These are phyloP conservation scores for Sphaerobolus stellatus DNA, from an alignment of 1,284 basidiomycete species.

Conservation along the genomic window DNA sequence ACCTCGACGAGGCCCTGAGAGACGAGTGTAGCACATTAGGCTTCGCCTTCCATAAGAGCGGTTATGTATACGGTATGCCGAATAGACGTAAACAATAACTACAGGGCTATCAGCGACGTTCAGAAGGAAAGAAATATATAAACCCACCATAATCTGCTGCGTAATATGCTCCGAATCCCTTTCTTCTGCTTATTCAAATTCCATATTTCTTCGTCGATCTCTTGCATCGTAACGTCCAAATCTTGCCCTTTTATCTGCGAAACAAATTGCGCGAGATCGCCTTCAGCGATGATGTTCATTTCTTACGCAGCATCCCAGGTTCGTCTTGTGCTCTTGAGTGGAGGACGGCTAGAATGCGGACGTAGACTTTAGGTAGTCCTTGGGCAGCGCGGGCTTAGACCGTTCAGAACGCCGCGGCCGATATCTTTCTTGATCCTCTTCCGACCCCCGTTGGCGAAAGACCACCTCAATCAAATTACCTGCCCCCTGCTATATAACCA, in stretches of 20 bases:
- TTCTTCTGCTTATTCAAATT: slow-evolving; percentile 81
- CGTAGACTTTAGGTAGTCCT: too few relatives aligned
- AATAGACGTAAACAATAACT: slow-evolving; percentile 90
- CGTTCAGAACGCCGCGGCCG: too few relatives aligned
- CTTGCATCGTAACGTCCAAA: slow-evolving; percentile 75
- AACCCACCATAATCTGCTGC: slow-evolving; percentile 84
- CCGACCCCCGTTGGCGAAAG: too few relatives aligned
- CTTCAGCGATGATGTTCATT: slow-evolving; percentile 80
- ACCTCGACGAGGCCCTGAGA: slow-evolving; percentile 86
- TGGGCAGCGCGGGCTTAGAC: too few relatives aligned
- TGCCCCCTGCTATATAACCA: too few relatives aligned
- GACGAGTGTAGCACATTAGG: slow-evolving; percentile 94
- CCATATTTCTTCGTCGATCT: slow-evolving; percentile 92
- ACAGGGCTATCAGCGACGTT: neutral
- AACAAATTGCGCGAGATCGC: slow-evolving; percentile 88
- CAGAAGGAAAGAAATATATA: neutral
- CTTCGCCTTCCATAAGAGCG: slow-evolving; percentile 99
- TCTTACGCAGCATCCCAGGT: slow-evolving; percentile 74
- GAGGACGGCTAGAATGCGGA: too few relatives aligned
- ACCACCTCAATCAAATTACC: too few relatives aligned
- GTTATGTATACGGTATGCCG: slow-evolving; percentile 98
- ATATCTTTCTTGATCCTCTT: too few relatives aligned
- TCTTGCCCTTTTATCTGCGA: slow-evolving; percentile 86
- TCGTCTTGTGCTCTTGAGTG: slow-evolving; percentile 28
- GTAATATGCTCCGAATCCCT: slow-evolving; percentile 93